Evolutionary conservation across 495 filamentous ascomycete genomes (phyloP), one percentile per base, ranked within the genome.

Genomic region (Parathielavia appendiculata): DNA sequence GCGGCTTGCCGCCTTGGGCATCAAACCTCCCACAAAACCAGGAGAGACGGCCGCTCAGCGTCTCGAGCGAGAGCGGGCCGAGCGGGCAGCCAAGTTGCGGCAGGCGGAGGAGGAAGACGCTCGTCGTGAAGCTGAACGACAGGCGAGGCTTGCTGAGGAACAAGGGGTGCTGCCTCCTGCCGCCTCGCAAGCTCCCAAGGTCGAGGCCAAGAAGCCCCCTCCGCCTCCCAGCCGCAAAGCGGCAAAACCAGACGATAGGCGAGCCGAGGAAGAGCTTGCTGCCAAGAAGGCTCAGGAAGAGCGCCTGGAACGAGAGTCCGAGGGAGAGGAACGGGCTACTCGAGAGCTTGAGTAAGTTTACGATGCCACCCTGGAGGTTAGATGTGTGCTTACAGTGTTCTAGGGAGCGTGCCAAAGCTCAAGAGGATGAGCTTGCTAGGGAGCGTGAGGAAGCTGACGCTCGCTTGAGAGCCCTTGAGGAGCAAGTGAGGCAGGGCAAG

Each of bases 91-190:
- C 19, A 90, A 91, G 47, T 75, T 93, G 44, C 85, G 79, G 53
- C 87, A 92, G 69, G 92, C 93, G 0, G 93, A 99, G 72, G 92
- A 92, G 67, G 95, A 97, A 75, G 93, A 99, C 74, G 82, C 85
- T n/a, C 86, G 86, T 62, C 84, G 95, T 4, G 93, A 97, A 66
- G 76, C 87, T 46, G 90, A 96, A 68, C 81, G 91, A 62, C 91
- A 95, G 66, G 86, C 85, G 52, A 83, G 92, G 66, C 76, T 97
- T 51, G 85, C 85, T 30, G 91, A 92, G 57, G 95, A 97, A 70
- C 82, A 87, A 49, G 81, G 86, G 19, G 80, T 79, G 35, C 81
- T 89, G 34, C 80, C 85, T 10, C 72, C 80, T 17, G 73, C 77
- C 22, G 55, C 56, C 12, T 20, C 69, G 39, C 55, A 63, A 36